A percentile compares a stretch with the other conserved stretches of the same genome.
These are phyloP conservation scores for Coemansia pectinata DNA, from an alignment of 192 early-diverging fungal species.

Conservation along the genomic window DNA sequence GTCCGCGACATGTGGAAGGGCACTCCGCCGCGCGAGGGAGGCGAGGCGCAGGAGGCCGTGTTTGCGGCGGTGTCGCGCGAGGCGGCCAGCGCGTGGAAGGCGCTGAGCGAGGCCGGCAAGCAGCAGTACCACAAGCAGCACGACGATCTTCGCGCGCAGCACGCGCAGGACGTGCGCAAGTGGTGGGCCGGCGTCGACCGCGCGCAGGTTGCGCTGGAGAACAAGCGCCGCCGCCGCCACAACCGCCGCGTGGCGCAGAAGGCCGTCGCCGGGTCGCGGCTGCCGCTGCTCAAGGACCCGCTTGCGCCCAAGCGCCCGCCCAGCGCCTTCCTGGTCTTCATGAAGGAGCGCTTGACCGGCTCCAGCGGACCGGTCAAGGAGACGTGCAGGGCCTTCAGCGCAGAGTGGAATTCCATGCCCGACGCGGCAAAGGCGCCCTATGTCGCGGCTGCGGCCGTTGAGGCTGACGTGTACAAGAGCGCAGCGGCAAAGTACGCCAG, in stretches of 20 bases:
- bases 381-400: background rate
- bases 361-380: background rate
- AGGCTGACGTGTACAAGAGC: slow-evolving; percentile 16
- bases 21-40: background rate
- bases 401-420: slow-evolving; percentile 38
- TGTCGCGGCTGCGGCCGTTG: slow-evolving; percentile 5
- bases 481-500: slow-evolving; percentile 28
- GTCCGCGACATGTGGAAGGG: background rate
- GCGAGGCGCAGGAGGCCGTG: background rate
- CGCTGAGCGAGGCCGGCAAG: slow-evolving; percentile 19
- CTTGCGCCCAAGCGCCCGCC: slow-evolving; percentile 38
- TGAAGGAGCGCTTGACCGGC: background rate
- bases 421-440: slow-evolving; percentile 35
- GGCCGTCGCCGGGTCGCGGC: background rate
- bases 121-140: slow-evolving; percentile 1
- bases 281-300: slow-evolving; percentile 36
- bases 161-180: slow-evolving; percentile 19
- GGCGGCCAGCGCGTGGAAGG: slow-evolving; percentile 20
- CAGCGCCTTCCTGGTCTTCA: slow-evolving; percentile 16
- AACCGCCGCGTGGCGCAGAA: slow-evolving; percentile 5
- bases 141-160: slow-evolving; percentile 6
- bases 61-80: slow-evolving; percentile 13
- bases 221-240: slow-evolving; percentile 33
- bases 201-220: slow-evolving; percentile 36
- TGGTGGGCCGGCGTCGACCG: slow-evolving; percentile 44